A percentile compares a stretch with the other conserved stretches of the same genome.
Conservation (phyloP, 371 early-diverging fungal species). For the Dentiscutata heterogama region DNA sequence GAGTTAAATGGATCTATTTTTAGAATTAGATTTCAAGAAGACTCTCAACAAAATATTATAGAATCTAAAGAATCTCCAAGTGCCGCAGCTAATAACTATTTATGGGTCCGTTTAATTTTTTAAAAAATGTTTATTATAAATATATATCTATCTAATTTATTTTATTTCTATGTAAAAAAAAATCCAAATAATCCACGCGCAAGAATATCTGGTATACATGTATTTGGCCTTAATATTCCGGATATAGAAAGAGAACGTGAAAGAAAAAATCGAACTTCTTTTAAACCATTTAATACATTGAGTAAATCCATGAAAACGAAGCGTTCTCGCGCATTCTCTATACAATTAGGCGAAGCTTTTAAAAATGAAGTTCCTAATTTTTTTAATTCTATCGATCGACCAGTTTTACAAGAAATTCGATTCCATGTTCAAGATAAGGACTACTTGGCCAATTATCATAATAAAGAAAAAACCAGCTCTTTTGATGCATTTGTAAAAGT, state of each 20-base stretch:
- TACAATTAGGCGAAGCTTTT: not conserved
- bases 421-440: not conserved
- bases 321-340: not conserved
- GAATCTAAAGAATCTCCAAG: not conserved
- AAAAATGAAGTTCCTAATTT: not conserved
- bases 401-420: not conserved
- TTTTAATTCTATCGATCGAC: not conserved
- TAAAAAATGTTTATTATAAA: not conserved
- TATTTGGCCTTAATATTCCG: not conserved
- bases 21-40: constrained; percentile 3
- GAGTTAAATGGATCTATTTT: not conserved
- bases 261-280: not conserved
- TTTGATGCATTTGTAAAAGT: not conserved
- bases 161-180: not conserved
- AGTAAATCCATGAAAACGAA: not conserved
- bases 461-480: not conserved
- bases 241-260: not conserved
- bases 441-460: not conserved
- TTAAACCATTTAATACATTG: constrained; percentile 5
- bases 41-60: not conserved
- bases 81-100: not conserved
- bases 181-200: not conserved
- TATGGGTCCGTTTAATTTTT: not conserved
- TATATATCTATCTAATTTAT: not conserved
- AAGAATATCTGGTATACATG: not conserved